Base-by-base conservation (phyloP, 1,284 basidiomycete genomes). In the Cutaneotrichosporon sp. region DNA sequence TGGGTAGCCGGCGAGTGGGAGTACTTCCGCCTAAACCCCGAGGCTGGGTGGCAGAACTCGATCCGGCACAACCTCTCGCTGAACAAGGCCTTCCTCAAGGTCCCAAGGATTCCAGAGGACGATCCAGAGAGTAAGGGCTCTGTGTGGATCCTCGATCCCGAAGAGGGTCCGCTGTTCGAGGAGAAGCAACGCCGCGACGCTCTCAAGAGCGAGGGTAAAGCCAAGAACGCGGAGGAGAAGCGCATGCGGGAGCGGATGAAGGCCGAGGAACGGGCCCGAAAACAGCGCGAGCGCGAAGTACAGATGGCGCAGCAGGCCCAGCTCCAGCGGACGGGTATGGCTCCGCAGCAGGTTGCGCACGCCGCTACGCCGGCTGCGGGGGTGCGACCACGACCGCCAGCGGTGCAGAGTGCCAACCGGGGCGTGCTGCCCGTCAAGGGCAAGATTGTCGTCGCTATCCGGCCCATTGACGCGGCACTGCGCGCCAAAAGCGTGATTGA, bases 41-140 rank as follows among this genome's bases (percentile, higher is more conserved):
- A 85, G 52, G 78, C 79, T 11, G 87, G 87, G 35, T 94, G 91
- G 91, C 88, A 94, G 85, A 91, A 88, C 65, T 93, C 91, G 33
- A 87, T 94, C 46, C 85, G 91, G 37, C 91, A 94, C 71, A 93
- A 91, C 70, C 75, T 96, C 19, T 91, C 89, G 2, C 87, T 90
- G 25, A 87, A 88, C 69, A 84, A 85, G 57, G 88, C 88, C 0
- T 93, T 93, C 75, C 80, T 86, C 68, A 92, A 92, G 74, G 80
- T 88, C 66, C 86, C 90, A 51, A 80, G 87, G 35, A 87, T 85
- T 57, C 67, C 83, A 50, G 90, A 85, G 24, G 88, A 88, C 50
- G 88, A 89, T 67, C 84, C 86, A 51, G 88, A 89, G 52, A 71
- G 65, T 12, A 92, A 92, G 68, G 90, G 89, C 2, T 89, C 85